Base-by-base conservation (phyloP, 768 basidiomycete species). In the Pisolithus marmoratus region DNA sequence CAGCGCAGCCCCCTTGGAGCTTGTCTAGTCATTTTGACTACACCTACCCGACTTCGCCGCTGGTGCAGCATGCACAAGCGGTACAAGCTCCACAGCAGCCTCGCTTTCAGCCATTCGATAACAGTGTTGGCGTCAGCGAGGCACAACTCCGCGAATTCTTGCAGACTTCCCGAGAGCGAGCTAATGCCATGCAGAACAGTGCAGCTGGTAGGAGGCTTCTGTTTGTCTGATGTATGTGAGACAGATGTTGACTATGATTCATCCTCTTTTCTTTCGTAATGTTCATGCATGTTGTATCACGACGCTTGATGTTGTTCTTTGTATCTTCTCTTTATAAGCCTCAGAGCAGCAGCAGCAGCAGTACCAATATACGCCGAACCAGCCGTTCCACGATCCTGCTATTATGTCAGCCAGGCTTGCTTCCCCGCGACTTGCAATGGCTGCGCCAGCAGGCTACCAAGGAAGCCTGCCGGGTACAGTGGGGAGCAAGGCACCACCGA, bases 141-240 rank as follows among this genome's bases (percentile, higher is more conserved):
- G 84, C 84, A 14, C 84, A 88, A 62, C 74, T 90, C 55, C 77
- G 87, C 53, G 85, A 87, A 56, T 80, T 90, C 51, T 87, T 90
- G 50, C 81, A 81, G 62, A 77, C 79, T 23, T 88, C 84, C 62
- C 80, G 83, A 49, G 83, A 84, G 44, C 78, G 79, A 47, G 76
- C 74, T 20, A 68, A 59, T 44, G 55, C 61, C 46, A 65, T 66
- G 50, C 66, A 63, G 49, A 67, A 60, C 48, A 61, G 55, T 47
- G 57, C 72, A 55, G 62, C 72, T 71, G 79, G 79, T 81, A 78
- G 67, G 79, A 74, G 63, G 55, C 64, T 73, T 69, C 66, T 74
- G 55, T 67, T 70, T 60, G 71, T 73, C 58, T 74, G 62, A 76
- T 53, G 46, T 54, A 52, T 50, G 38, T 34, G 53, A 52, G 51